A percentile compares a stretch with the other conserved stretches of the same genome.
These are phyloP conservation scores for Sabuloglossum arenarium DNA, from an alignment of 495 filamentous ascomycete genomes.

Conservation along the genomic window DNA sequence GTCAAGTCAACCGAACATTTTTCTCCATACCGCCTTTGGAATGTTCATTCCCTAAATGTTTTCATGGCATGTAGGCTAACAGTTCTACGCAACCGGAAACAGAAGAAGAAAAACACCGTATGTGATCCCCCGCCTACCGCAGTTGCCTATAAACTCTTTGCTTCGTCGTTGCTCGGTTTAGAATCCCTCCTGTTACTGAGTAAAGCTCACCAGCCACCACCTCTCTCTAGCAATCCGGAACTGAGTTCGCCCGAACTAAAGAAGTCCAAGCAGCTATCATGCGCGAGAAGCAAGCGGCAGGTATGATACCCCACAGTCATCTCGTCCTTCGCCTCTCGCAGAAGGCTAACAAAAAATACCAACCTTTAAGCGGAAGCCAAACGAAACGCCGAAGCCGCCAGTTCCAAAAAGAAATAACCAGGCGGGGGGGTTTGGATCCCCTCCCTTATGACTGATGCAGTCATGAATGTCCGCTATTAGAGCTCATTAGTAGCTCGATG, in stretches of 20 bases:
- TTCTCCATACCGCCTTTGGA: not conserved
- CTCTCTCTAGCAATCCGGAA: slow-evolving; percentile 29
- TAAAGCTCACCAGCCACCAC: too few species aligned
- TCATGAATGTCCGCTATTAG: too few species aligned
- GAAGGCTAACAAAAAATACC: not conserved
- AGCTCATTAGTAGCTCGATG: too few species aligned
- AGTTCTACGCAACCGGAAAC: slow-evolving; percentile 30
- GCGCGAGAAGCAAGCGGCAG: slow-evolving; percentile 73
- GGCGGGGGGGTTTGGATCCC: slow-evolving; percentile 8
- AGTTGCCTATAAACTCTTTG: too few species aligned
- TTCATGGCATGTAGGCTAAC: not conserved
- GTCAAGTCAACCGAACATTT: slow-evolving; percentile 5
- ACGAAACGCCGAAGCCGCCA: slow-evolving; percentile 10
- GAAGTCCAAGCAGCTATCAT: slow-evolving; percentile 65
- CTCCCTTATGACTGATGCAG: slow-evolving; percentile 8
- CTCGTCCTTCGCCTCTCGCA: not conserved
- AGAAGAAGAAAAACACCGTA: slow-evolving; percentile 45
- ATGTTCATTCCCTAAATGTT: slow-evolving; percentile 5
- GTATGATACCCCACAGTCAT: slow-evolving; percentile 22
- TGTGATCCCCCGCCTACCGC: slow-evolving; percentile 5
- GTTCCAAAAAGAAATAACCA: slow-evolving; percentile 14
- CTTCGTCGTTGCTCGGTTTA: too few species aligned
- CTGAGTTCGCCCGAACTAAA: slow-evolving; percentile 49
- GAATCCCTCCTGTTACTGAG: too few species aligned
- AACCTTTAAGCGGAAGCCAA: slow-evolving; percentile 11